A percentile compares a stretch with the other conserved stretches of the same genome.
Conservation (phyloP, 116 monocot genomes). For the Trichopus zeylanicus region DNA sequence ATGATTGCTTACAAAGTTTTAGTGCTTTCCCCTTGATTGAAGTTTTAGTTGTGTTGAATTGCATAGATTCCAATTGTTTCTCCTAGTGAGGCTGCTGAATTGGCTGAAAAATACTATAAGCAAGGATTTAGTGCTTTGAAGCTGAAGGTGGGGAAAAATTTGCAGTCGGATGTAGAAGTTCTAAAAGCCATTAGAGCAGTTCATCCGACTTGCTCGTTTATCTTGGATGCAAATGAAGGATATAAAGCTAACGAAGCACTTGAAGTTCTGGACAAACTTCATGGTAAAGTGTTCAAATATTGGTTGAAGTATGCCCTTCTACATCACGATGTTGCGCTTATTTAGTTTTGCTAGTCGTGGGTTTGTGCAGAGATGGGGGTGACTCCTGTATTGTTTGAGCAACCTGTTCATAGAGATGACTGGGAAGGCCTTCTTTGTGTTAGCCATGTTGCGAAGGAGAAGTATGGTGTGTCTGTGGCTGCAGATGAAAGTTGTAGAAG, state of each 20-base stretch:
- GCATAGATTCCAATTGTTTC: constrained; percentile 90
- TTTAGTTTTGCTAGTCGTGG: background rate
- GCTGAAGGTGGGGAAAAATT: constrained; percentile 80
- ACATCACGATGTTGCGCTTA: background rate
- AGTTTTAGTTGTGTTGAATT: background rate
- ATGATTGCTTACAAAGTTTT: background rate
- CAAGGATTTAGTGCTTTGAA: constrained; percentile 73
- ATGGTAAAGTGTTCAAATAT: constrained; percentile 66
- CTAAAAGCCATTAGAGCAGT: constrained; percentile 54
- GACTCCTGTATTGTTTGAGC: constrained; percentile 79
- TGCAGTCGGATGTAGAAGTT: constrained; percentile 74
- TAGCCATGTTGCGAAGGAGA: constrained; percentile 54
- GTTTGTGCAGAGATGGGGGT: constrained; percentile 61
- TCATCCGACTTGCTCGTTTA: constrained; percentile 79
- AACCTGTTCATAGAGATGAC: constrained; percentile 85
- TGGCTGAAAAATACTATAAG: constrained; percentile 66
- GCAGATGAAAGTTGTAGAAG: constrained; percentile 97
- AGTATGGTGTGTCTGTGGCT: constrained; percentile 69
- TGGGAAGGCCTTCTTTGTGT: constrained; percentile 78
- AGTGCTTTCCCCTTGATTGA: background rate
- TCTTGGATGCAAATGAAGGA: constrained; percentile 97
- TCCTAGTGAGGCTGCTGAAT: constrained; percentile 68
- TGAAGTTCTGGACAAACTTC: constrained; percentile 76
- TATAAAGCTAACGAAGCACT: constrained; percentile 70
- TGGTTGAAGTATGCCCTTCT: constrained; percentile 26